These are phyloP conservation scores for Gymnopus androsaceus DNA, from an alignment of 1,284 basidiomycete species.

Conservation along the genomic window DNA sequence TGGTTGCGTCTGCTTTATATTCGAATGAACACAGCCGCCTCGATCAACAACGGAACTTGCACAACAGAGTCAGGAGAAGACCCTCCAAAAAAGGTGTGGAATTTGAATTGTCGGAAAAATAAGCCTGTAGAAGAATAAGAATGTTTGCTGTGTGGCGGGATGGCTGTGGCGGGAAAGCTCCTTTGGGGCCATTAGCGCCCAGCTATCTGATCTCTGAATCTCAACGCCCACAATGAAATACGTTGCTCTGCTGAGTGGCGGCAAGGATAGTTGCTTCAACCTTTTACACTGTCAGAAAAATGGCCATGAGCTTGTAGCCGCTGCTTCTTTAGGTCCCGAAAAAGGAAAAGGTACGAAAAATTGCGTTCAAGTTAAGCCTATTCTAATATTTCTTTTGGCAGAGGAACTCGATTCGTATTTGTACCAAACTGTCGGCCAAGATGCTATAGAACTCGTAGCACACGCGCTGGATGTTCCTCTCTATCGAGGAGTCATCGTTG, in stretches of 20 bases:
- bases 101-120: too few relatives aligned
- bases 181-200: too few relatives aligned
- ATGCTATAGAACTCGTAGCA: slow-evolving; percentile 88
- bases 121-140: too few relatives aligned
- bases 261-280: slow-evolving; percentile 98
- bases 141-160: too few relatives aligned
- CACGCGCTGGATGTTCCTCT: slow-evolving; percentile 86
- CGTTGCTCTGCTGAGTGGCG: slow-evolving; percentile 93
- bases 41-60: too few relatives aligned
- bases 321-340: slow-evolving; percentile 86
- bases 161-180: too few relatives aligned
- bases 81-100: too few relatives aligned
- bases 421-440: slow-evolving; percentile 98
- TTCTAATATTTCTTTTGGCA: slow-evolving; percentile 34
- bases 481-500: slow-evolving; percentile 80
- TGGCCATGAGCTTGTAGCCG: slow-evolving; percentile 86
- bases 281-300: slow-evolving; percentile 87
- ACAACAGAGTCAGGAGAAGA: too few relatives aligned
- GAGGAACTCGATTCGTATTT: slow-evolving; percentile 99
- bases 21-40: too few relatives aligned
- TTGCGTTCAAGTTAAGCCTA: slow-evolving; percentile 22
- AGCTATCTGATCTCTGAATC: background rate
- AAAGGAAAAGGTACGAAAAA: slow-evolving; percentile 73
- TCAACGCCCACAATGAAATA: slow-evolving; percentile 83
- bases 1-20: too few relatives aligned